Evolutionary conservation across 2,329 filamentous ascomycete genomes (phyloP).

Genomic region (Ophiocordyceps camponoti-floridani): DNA sequence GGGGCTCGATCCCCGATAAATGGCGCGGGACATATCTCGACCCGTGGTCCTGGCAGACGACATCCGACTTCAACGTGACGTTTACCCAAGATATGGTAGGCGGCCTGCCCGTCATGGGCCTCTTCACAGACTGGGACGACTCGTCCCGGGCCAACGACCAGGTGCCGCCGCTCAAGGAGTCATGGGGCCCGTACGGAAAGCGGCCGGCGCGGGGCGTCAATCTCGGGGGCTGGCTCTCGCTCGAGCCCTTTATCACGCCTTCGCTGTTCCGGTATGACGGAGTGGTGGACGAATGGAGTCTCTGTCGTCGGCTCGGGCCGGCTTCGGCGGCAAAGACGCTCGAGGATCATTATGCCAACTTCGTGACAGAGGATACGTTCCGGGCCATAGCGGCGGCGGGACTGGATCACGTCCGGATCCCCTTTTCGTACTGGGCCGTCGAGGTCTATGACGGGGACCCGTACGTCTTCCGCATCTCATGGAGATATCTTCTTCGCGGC

Average conservation of each 20-base stretch:
- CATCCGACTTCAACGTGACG: conserved; percentile 80
- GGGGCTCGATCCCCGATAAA: conserved; percentile 39
- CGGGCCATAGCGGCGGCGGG: conserved; percentile 70
- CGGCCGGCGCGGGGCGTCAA: conserved; percentile 80
- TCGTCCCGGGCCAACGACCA: conserved; percentile 58
- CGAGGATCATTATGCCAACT: conserved; percentile 85
- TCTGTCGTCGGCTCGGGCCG: conserved; percentile 52
- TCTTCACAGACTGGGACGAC: conserved; percentile 77
- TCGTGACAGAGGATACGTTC: conserved; percentile 73
- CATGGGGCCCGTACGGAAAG: conserved; percentile 60
- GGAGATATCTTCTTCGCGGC: conserved; percentile 80
- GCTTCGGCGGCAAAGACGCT: conserved; percentile 42
- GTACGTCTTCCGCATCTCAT: conserved; percentile 72
- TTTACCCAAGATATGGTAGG: conserved; percentile 78
- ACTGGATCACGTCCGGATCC: conserved; percentile 92
- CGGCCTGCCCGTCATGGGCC: conserved; percentile 76
- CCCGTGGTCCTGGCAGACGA: conserved; percentile 84
- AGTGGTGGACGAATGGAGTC: conserved; percentile 78
- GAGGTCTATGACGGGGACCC: conserved; percentile 71
- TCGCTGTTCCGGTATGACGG: conserved; percentile 64
- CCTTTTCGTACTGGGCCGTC: conserved; percentile 89
- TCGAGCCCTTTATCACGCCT: conserved; percentile 92
- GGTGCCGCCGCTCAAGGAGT: conserved; percentile 58
- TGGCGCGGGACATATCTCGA: conserved; percentile 67
- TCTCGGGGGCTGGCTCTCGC: conserved; percentile 78